Percentiles rank a stretch among this genome's conserved stretches.
Evolutionary conservation across 1,139 yeast genomes (phyloP).

Genomic region (Komagataea norvegica): DNA sequence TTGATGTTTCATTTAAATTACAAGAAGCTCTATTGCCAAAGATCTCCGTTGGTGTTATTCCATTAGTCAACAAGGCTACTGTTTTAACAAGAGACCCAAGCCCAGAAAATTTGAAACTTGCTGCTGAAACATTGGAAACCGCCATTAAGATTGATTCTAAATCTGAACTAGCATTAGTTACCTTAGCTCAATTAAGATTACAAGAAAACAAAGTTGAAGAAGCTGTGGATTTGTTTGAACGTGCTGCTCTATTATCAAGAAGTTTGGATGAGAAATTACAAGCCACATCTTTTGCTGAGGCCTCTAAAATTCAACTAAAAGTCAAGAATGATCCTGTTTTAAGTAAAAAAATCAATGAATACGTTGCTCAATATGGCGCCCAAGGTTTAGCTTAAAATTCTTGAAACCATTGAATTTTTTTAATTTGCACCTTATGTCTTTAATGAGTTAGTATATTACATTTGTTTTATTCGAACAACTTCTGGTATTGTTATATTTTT

Average conservation of each 20-base stretch:
- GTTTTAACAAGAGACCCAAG: constrained; percentile 60
- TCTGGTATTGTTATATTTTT: background rate
- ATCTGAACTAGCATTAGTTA: constrained; percentile 83
- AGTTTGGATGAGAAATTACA: constrained; percentile 83
- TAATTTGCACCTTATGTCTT: no score
- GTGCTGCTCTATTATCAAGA: constrained; percentile 78
- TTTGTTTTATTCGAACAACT: background rate
- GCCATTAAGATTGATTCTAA: constrained; percentile 84
- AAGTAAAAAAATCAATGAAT: constrained; percentile 39
- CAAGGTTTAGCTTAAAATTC: constrained; percentile 15
- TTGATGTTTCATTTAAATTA: constrained; percentile 79
- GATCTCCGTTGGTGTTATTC: constrained; percentile 78
- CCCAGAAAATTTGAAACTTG: constrained; percentile 48
- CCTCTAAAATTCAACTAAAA: constrained; percentile 75
- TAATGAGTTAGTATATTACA: background rate
- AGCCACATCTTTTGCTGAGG: constrained; percentile 90
- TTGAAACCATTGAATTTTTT: no score
- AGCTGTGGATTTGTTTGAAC: constrained; percentile 78
- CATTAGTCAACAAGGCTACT: constrained; percentile 85
- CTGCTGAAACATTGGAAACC: constrained; percentile 62
- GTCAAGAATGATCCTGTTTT: constrained; percentile 64
- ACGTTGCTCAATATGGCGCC: constrained; percentile 31
- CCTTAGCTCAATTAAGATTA: constrained; percentile 85
- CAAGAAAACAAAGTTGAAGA: constrained; percentile 79
- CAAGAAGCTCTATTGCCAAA: constrained; percentile 44